These are phyloP conservation scores for Tetrahymena malaccensis DNA, from an alignment of 73 alveolate genomes.

Conservation along the genomic window DNA sequence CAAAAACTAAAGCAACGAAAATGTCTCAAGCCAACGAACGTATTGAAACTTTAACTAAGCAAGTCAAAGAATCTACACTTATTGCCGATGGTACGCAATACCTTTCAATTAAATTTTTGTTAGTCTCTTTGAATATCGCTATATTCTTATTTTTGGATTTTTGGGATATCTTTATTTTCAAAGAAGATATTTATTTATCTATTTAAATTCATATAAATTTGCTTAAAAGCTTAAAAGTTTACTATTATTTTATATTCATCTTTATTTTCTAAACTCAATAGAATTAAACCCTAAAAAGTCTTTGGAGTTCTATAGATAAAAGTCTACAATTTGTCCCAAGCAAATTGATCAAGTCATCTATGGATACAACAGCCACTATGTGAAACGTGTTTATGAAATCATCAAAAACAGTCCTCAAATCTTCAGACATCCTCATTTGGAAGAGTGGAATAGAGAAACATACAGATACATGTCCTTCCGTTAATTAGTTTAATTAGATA, in stretches of 20 bases:
- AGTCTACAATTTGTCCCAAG: neutral
- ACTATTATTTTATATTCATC: neutral
- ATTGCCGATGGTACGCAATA: neutral
- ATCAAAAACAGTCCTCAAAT: neutral
- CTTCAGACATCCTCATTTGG: neutral
- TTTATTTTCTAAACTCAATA: neutral
- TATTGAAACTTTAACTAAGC: neutral
- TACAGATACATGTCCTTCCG: neutral
- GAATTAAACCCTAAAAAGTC: neutral
- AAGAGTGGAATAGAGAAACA: neutral
- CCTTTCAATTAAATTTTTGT: neutral
- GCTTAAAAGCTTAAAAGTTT: neutral
- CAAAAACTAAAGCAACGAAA: neutral
- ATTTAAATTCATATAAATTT: neutral
- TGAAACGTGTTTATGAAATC: neutral
- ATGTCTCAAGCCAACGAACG: neutral
- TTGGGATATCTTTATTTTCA: too few relatives aligned
- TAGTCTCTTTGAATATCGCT: neutral
- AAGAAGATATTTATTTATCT: too few relatives aligned
- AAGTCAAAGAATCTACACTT: neutral
- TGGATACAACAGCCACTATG: neutral
- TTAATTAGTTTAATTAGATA: neutral
- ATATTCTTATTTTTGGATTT: neutral
- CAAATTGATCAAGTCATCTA: neutral
- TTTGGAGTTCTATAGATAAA: neutral